Evolutionary conservation across 169 alveolate genomes (phyloP), one percentile per base, ranked within the genome.

Genomic region (Plasmodium adleri): DNA sequence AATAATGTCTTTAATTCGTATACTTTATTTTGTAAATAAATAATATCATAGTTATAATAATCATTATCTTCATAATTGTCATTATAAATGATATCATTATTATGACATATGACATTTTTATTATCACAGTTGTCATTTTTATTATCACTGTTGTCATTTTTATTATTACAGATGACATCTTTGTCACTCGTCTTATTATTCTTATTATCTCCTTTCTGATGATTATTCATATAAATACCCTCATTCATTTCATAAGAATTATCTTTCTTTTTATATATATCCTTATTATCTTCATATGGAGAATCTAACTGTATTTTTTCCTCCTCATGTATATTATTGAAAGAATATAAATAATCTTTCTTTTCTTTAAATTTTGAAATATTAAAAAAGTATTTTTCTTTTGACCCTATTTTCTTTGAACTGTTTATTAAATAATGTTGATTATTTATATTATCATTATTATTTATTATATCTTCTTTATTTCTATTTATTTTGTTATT

Each of bases 1-100:
- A 78, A 7, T 64, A 64, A 75, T 54, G 78, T 66, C 17, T 78
- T 78, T 47, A 78, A 47, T 50, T 76, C 56, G 15, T 66, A 78
- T 26, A 78, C 39, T 20, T 78, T 76, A 22, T 50, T 63, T 15
- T 64, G 52, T 12, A 78, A 43, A 20, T 78, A 78, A 7, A 26
- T 59, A 63, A 32, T 39, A 26, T 22, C 67, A 7, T 64, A 39
- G 50, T 39, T 58, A 56, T 56, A 32, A 32, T 32, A 32, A 8
- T 32, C 8, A 28, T 74, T 76, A 3, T 78, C 26, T 28, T 15
- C 20, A 59, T 24, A 63, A 20, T 52, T 43, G 13, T 56, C 54
- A n/a, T 54, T 54, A 28, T 28, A 43, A 6, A 54, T 73, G 9
- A 15, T 6, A 32, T 54, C 28, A 28, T 26, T 43, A 26, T 56